These are phyloP conservation scores for Phytophthora fragariaefolia DNA, from an alignment of 352 stramenopile species.

Conservation along the genomic window DNA sequence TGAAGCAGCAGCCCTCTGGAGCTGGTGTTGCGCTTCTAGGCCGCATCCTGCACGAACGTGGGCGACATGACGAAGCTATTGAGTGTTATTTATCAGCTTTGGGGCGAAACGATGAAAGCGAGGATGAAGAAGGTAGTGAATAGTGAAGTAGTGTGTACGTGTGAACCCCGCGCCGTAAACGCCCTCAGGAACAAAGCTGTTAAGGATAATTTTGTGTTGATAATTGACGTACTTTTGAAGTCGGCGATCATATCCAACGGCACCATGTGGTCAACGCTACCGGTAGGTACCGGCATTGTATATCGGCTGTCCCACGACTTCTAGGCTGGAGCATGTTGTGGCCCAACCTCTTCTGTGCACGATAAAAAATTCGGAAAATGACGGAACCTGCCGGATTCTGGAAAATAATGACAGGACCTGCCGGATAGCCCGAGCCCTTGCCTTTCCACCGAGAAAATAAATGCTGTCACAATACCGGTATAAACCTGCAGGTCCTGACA, in stretches of 20 bases:
- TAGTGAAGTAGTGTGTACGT: constrained; percentile 43
- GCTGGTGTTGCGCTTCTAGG: constrained; percentile 56
- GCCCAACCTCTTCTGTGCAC: no score
- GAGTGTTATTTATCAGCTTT: constrained; percentile 72
- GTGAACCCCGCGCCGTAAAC: constrained; percentile 15
- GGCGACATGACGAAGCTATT: constrained; percentile 58
- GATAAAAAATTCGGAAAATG: no score
- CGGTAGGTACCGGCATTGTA: no score
- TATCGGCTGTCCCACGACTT: no score
- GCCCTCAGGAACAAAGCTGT: constrained; percentile 32
- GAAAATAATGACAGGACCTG: no score
- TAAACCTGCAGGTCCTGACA: no score
- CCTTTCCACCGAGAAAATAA: no score
- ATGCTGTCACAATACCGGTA: no score
- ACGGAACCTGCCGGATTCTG: no score
- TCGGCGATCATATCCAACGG: constrained; percentile 2
- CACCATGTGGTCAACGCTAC: not conserved
- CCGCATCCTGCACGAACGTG: constrained; percentile 58
- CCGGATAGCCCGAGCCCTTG: no score
- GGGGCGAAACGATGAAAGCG: constrained; percentile 45
- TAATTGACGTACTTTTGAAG: constrained; percentile 26
- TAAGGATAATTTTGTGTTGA: constrained; percentile 32
- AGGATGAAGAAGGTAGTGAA: constrained; percentile 36
- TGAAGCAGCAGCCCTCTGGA: constrained; percentile 46
- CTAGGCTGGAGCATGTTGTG: not conserved